Conservation (phyloP, 257 asterid genomes). For the Solanum peruvianum region DNA sequence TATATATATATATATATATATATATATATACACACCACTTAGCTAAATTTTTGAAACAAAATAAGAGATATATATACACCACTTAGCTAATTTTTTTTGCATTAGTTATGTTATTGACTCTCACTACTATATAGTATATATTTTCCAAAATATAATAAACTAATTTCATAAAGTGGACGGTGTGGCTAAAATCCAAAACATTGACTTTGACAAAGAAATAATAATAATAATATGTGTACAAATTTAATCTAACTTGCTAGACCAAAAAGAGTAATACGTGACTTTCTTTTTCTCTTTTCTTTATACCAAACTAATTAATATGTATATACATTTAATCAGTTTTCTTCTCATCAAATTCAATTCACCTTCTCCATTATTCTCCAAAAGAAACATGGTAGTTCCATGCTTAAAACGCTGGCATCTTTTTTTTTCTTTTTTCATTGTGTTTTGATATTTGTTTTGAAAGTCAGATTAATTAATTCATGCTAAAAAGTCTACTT, state of each 20-base stretch:
- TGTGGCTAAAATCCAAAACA: neutral
- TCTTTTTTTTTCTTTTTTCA: too few relatives aligned
- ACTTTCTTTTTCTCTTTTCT: neutral
- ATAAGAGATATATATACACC: neutral
- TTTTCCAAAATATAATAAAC: neutral
- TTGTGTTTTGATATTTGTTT: too few relatives aligned
- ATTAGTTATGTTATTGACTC: neutral
- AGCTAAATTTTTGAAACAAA: too few relatives aligned
- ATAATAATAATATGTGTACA: neutral
- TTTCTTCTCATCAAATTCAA: neutral
- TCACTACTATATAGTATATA: neutral
- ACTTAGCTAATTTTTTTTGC: neutral
- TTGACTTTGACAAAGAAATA: neutral
- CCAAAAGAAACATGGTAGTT: too few relatives aligned
- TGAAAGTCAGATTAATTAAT: too few relatives aligned
- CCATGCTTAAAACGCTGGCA: neutral
- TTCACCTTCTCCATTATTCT: neutral
- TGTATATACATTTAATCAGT: neutral
- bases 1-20: too few relatives aligned
- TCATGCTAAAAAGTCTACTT: too few relatives aligned
- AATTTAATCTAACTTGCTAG: neutral
- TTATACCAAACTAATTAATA: neutral
- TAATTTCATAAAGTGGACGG: neutral
- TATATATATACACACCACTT: too few relatives aligned
- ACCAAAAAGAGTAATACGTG: neutral